A percentile compares a stretch with the other conserved stretches of the same genome.
These are phyloP conservation scores for Dryas octopetala DNA, from an alignment of 306 rosid species.

Conservation along the genomic window DNA sequence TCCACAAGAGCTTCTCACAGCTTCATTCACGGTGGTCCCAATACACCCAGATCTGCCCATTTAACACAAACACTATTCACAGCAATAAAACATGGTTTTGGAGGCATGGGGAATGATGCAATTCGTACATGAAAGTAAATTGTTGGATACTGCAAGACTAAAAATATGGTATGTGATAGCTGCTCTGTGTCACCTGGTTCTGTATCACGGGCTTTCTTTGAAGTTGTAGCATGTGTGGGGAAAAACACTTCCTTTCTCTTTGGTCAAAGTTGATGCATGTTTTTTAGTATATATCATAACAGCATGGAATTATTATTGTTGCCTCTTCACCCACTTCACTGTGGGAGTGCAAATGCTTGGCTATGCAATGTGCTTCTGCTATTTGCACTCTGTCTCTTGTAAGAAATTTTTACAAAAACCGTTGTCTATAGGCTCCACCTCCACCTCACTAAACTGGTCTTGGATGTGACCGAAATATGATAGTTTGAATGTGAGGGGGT, in stretches of 20 bases:
- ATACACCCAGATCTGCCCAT: conserved; percentile 38
- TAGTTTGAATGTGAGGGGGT: no score
- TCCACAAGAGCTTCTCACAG: conserved; percentile 31
- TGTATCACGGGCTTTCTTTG: background rate
- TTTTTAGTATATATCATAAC: background rate
- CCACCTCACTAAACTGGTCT: no score
- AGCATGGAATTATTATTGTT: conserved; percentile 1
- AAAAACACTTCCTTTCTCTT: background rate
- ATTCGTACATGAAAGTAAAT: conserved; percentile 34
- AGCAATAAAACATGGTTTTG: conserved; percentile 28
- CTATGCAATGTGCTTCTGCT: no score
- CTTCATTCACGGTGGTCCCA: conserved; percentile 53
- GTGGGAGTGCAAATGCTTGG: background rate
- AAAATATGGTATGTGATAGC: conserved; percentile 42
- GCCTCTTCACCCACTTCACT: background rate
- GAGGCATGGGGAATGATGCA: conserved; percentile 52
- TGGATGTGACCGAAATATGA: no score
- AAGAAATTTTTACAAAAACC: no score
- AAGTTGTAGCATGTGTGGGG: background rate
- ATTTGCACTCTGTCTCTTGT: no score
- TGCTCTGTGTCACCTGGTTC: conserved; percentile 35
- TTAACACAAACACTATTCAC: conserved; percentile 32
- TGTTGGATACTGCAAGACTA: conserved; percentile 26
- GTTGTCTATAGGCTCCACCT: no score
- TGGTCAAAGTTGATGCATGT: conserved; percentile 3